phyloP scores from a whole-genome alignment of 192 early-diverging fungal species.

The Helicostylum pulchrum region DNA sequence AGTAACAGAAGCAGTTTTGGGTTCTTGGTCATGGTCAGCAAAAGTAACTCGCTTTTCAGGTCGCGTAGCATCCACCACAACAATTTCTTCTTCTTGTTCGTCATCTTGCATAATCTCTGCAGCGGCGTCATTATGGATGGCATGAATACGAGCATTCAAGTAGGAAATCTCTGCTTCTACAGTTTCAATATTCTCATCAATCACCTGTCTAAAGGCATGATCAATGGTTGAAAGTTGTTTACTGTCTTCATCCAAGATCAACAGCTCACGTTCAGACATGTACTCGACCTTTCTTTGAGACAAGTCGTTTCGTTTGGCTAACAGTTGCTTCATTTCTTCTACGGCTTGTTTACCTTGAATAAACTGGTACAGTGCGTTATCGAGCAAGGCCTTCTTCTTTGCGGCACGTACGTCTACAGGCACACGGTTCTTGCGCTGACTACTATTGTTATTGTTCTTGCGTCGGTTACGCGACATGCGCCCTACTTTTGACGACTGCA shows the following conservation, averaged over 20 bases:
- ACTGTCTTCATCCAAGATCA: constrained; percentile 26
- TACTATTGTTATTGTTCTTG: background rate
- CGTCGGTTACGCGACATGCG: constrained; percentile 4
- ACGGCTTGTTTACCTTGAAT: constrained; percentile 49
- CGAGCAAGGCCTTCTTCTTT: constrained; percentile 50
- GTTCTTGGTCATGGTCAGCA: constrained; percentile 23
- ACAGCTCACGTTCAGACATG: constrained; percentile 43
- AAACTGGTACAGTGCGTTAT: constrained; percentile 47
- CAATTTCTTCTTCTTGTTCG: constrained; percentile 6
- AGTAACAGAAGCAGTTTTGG: too few species aligned
- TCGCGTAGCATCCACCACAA: constrained; percentile 17
- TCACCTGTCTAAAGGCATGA: constrained; percentile 38
- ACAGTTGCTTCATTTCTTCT: constrained; percentile 41
- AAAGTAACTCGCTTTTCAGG: constrained; percentile 31
- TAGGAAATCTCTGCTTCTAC: constrained; percentile 51
- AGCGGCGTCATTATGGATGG: constrained; percentile 49
- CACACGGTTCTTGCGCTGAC: background rate
- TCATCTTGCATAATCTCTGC: constrained; percentile 22
- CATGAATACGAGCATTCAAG: constrained; percentile 47
- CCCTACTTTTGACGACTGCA: constrained; percentile 22
- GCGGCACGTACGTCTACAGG: constrained; percentile 25
- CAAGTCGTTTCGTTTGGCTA: constrained; percentile 44
- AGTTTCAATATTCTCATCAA: constrained; percentile 51
- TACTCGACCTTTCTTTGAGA: constrained; percentile 42
- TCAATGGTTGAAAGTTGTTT: constrained; percentile 1